Conservation (phyloP, 805 yeast species). For the Clavispora asparagi region DNA sequence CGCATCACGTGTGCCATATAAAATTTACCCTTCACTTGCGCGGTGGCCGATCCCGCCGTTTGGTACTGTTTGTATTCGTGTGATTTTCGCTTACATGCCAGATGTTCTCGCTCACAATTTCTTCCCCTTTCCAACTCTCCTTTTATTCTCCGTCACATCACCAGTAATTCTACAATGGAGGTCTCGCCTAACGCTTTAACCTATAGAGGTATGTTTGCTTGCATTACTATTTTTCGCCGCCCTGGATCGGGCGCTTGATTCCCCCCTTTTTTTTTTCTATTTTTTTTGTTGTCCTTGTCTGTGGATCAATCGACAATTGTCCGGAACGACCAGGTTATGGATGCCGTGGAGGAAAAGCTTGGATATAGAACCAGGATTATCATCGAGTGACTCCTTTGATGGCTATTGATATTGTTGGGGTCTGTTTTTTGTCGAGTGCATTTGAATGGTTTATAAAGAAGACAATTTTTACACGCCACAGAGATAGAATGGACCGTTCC, state of each 20-base stretch:
- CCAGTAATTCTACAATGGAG: conserved; percentile 43
- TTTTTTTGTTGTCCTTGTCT: background rate
- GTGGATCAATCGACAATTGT: background rate
- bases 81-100: background rate
- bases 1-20: background rate
- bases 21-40: background rate
- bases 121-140: conserved; percentile 3
- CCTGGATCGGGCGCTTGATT: background rate
- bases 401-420: too few species aligned
- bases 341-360: too few species aligned
- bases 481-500: too few species aligned
- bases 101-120: background rate
- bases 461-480: too few species aligned
- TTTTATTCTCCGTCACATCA: conserved; percentile 1
- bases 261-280: background rate
- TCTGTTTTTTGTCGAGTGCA: too few species aligned
- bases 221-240: background rate
- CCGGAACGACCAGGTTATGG: too few species aligned
- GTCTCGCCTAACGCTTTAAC: conserved; percentile 70
- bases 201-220: conserved; percentile 61
- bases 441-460: too few species aligned
- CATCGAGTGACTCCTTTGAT: too few species aligned
- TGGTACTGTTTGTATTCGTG: background rate
- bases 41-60: background rate
- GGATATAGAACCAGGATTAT: too few species aligned